Base-by-base conservation (phyloP, 495 filamentous ascomycete genomes). In the Tuber calosporum region DNA sequence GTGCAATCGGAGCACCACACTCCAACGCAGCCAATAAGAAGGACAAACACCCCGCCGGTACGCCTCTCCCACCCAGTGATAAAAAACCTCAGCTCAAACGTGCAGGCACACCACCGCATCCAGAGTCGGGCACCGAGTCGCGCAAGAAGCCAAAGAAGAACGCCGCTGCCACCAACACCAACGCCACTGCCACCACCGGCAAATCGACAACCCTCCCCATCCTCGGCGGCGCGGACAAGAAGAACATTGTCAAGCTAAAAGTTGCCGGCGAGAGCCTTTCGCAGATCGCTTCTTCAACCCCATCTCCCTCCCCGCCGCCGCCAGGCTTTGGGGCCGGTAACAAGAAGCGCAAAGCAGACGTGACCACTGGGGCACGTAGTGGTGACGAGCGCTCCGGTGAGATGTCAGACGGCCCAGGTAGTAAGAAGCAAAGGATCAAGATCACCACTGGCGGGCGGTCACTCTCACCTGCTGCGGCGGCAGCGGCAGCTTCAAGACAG, bases 71-170 rank as follows among this genome's bases (percentile, higher is more conserved):
- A 58, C 79, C 84, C 67, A 79, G 85, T n/a, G 92, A 91, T 84
- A 91, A 93, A 83, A 82, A 79, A 67, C 88, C 87, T 69, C 86
- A 86, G 68, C 88, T 94, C 67, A 98, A 97, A 83, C 89, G 95
- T 26, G 85, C 90, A 34, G 94, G 94, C 40, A 97, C 94, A 40
- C 93, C 94, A 9, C 89, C 92, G 77, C 86, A 89, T 30, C 97
- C 95, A 36, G 90, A 80, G 37, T 82, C 81, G 83, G 96, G 93
- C 68, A 94, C 91, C 74, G 95, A 99, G 80, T 87, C 89, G 36
- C 91, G 92, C 62, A 96, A 97, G 85, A 97, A 96, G 87, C 85
- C 87, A 53, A 96, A 95, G 84, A 92, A 89, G 81, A 88, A 88
- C 87, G 37, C 85, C 83, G 69, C 83, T 78, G 68, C 82, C 82